Evolutionary conservation across 2,329 filamentous ascomycete genomes (phyloP).

Genomic region (Diplocarpon mali): DNA sequence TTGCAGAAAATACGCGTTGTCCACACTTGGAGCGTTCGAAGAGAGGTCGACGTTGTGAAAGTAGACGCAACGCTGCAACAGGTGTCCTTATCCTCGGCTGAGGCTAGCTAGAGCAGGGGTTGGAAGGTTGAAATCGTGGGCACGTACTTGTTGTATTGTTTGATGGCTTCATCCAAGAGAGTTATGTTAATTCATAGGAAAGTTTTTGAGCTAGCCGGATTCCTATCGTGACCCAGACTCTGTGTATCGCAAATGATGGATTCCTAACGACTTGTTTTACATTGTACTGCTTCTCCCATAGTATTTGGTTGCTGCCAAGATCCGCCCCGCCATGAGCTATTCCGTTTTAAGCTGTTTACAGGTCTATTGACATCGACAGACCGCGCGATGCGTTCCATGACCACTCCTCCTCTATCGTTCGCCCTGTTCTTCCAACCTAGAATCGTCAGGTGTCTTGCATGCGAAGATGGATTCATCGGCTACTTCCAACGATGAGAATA

Average conservation of each 20-base stretch:
- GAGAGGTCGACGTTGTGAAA: not conserved
- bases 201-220: too few relatives aligned
- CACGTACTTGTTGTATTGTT: too few relatives aligned
- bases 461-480: conserved; percentile 22
- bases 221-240: too few relatives aligned
- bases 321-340: too few relatives aligned
- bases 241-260: too few relatives aligned
- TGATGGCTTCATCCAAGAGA: too few relatives aligned
- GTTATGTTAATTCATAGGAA: too few relatives aligned
- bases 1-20: conserved; percentile 21
- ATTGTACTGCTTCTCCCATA: too few relatives aligned
- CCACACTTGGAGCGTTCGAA: not conserved
- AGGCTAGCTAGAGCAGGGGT: not conserved
- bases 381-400: not conserved
- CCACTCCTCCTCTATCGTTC: not conserved
- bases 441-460: not conserved
- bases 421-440: conserved; percentile 2
- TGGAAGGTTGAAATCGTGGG: too few relatives aligned
- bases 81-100: conserved; percentile 2
- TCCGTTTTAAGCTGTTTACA: not conserved
- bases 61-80: not conserved
- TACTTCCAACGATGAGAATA: conserved; percentile 21
- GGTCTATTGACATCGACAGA: conserved; percentile 2
- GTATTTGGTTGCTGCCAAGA: not conserved
- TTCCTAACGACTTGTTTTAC: too few relatives aligned